These are phyloP conservation scores for Aristolochia fimbriata DNA, from an alignment of 164 flowering plant genomes.

Conservation along the genomic window DNA sequence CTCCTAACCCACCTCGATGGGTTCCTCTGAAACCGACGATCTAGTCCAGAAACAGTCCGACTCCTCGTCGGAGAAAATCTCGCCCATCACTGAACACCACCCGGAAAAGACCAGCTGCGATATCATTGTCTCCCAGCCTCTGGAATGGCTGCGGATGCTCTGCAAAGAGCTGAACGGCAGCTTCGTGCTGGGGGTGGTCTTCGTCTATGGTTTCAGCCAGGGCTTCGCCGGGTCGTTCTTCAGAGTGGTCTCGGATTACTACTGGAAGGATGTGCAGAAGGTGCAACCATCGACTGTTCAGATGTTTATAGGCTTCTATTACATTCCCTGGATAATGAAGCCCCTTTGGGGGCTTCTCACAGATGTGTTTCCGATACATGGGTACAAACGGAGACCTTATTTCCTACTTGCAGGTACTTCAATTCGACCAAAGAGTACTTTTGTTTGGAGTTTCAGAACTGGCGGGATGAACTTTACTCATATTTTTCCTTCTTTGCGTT, in stretches of 20 bases:
- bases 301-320: constrained; percentile 41
- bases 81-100: too few species aligned
- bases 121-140: constrained; percentile 25
- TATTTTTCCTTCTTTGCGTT: not conserved
- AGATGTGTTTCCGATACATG: constrained; percentile 47
- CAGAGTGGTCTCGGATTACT: constrained; percentile 52
- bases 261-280: constrained; percentile 78
- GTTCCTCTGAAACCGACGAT: constrained; percentile 9
- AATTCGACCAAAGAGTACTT: too few species aligned
- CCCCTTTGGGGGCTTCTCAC: constrained; percentile 69
- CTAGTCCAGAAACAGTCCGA: constrained; percentile 1
- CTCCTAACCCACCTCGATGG: not conserved
- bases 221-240: constrained; percentile 54
- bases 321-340: constrained; percentile 67
- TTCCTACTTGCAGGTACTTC: constrained; percentile 28
- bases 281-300: constrained; percentile 69
- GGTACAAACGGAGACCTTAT: constrained; percentile 53
- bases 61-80: not conserved
- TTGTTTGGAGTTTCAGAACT: not conserved
- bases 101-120: not conserved
- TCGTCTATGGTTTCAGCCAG: constrained; percentile 69
- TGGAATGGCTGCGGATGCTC: constrained; percentile 56
- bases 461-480: not conserved
- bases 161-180: constrained; percentile 31
- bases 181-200: constrained; percentile 43